Base-by-base conservation (phyloP, 805 yeast species). In the Metschnikowia sp. region DNA sequence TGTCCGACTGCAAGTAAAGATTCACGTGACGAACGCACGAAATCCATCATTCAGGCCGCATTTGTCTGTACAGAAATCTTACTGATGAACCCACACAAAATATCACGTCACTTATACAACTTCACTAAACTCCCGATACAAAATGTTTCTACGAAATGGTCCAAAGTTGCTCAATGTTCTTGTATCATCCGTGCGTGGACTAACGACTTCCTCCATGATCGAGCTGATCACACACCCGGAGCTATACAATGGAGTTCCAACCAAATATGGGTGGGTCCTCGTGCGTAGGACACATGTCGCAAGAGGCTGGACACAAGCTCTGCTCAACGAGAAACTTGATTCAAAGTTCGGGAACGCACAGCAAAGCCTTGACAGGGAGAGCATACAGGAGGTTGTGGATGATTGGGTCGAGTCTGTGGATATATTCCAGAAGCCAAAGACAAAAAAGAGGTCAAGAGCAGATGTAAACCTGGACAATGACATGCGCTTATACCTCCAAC, bases 251-350 rank as follows among this genome's bases (percentile, higher is more conserved):
- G 58, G 57, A 10, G 42, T 62, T 6, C 34, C 40, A 28, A 58
- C 64, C 29, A 42, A 45, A 7, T 48, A 44, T 31, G 66, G 65
- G 26, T 62, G 66, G 66, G 54, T 54, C 1, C 52, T 53, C 4
- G 57, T 62, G 30, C 56, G 53, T 15, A 55, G 53, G 34, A 32
- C 50, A 12, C 57, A 52, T 34, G 56, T 51, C 22, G 55, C 57
- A 22, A 42, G 53, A 15, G 47, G 47, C 10, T 62, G 66, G 66
- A 61, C 65, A 9, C 50, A 48, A 34, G 11, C 39, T 2, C 33
- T 40, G 36, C 11, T 57, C 15, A 44, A 47, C 18, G 34, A 33
- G 31, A 34, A 19, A 33, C 44, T 57, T 15, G 45, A 44, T 11
- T 29, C 35, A 12, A 36, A 40, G 9, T 28, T 48, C 5, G 45